Evolutionary conservation across 2,329 filamentous ascomycete genomes (phyloP), one percentile per base, ranked within the genome.

Genomic region (Torrubiella hemipterigena): DNA sequence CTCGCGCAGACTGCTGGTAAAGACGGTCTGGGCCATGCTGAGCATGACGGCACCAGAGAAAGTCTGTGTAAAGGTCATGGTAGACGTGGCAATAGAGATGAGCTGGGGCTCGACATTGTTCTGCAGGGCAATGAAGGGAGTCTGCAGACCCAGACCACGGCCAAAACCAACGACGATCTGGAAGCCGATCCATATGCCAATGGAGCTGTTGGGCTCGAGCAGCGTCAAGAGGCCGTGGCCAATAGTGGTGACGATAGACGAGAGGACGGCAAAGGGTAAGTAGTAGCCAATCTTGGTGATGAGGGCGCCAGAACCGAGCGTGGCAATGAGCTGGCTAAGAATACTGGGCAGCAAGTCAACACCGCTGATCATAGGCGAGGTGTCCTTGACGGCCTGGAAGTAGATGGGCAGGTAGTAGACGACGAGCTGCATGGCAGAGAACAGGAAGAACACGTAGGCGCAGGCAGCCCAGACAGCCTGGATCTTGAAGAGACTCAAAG

Each of bases 181-280:
- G 47, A 67, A 74, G 13, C 69, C 69, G 38, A 75, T 68, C 71
- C 71, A 77, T 22, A 59, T 51, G 10, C 50, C 46, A 2, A 63
- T 48, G 2, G 58, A 52, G 5, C 66, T 72, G 40, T 58, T 38
- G 3, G 66, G 52, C 19, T 51, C 47, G 9, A 73, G 59, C 0
- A 67, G 73, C 1, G 68, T 67, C 36, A 77, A 58, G 32, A 77
- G 58, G 12, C 69, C 73, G 3, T 56, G 49, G 7, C 69, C 69
- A 33, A 72, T 46, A 22, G 63, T 44, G 40, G 45, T 55, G 29
- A 59, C 47, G 32, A 61, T 36, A 37, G 61, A 54, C 25, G 55
- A 59, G 6, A 54, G 48, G 15, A 67, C 52, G 48, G 63, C 52
- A 37, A 61, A 51, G 17, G 32, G 33, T 39, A 42, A 51, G 47